Evolutionary conservation across 306 rosid genomes (phyloP), one percentile per base, ranked within the genome.

Genomic region (Sicyos baderoa): DNA sequence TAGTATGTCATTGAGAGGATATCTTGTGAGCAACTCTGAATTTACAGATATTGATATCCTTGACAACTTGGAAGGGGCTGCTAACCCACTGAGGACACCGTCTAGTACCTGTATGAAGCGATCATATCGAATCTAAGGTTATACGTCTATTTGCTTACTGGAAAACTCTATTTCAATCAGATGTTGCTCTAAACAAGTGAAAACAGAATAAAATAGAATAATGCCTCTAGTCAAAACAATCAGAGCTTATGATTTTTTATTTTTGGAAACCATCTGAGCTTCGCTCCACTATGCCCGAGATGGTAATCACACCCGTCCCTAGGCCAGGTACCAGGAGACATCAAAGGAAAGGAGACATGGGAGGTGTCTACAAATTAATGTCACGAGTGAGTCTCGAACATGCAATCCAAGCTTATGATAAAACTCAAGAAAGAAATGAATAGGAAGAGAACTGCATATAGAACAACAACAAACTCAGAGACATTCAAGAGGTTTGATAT

Each of bases 1-100:
- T 71, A 93, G 82, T 66, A 89, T 53, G 82, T 93, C 98, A 73
- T 93, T 93, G 27, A 93, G 94, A 75, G 94, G 97, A 76, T 64
- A 83, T 25, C 83, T 85, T 58, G 94, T 63, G 67, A 86, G 47
- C 58, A 12, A 76, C 73, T 69, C 52, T 18, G 79, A 81, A 75
- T 89, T 93, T 52, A 88, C 82, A 73, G 68, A 54, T 55, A 86
- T 18, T 7, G 69, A 80, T 64, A 85, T 83, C 85, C 98, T 89
- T 29, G 87, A 76, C 76, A 89, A 70, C 23, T 78, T 29, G 62
- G 87, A 87, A 79, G 98, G 88, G 76, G 47, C 42, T 54, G 65
- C 68, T 75, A 6, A 84, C 75, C 79, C 87, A 74, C 78, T 78
- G 22, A 88, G 86, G 80, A 88, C 76, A 60, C 78, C 70, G 52